Evolutionary conservation across 1,284 basidiomycete genomes (phyloP).

Genomic region (Tilletia setariae): DNA sequence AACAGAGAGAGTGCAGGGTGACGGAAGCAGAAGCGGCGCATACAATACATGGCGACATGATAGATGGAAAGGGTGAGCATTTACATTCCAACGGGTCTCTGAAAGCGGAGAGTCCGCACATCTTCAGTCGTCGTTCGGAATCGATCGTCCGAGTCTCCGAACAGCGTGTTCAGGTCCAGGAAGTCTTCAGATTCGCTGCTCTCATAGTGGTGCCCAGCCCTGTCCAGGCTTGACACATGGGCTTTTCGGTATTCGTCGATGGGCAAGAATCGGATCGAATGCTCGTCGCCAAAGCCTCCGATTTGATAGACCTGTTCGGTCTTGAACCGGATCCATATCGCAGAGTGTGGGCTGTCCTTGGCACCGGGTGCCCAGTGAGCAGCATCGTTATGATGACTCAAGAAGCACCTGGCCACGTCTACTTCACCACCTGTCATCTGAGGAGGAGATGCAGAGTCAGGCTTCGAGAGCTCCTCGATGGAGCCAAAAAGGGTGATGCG

Average conservation of each 20-base stretch:
- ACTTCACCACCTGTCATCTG: constrained; percentile 12
- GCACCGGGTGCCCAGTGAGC: constrained; percentile 42
- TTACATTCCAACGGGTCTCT: too few species aligned
- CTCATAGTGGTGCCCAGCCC: background rate
- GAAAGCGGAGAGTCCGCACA: too few species aligned
- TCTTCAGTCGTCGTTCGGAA: too few species aligned
- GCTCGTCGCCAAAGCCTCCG: constrained; percentile 53
- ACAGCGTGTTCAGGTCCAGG: too few species aligned
- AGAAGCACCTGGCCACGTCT: constrained; percentile 32
- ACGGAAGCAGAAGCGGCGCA: too few species aligned
- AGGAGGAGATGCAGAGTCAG: background rate
- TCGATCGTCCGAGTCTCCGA: too few species aligned
- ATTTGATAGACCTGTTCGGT: constrained; percentile 44
- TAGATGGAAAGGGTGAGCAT: too few species aligned
- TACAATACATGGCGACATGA: too few species aligned
- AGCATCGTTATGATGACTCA: constrained; percentile 39
- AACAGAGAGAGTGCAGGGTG: too few species aligned
- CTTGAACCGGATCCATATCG: constrained; percentile 43
- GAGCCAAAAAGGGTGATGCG: constrained; percentile 46
- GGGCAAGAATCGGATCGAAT: constrained; percentile 46
- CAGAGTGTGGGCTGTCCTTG: constrained; percentile 40
- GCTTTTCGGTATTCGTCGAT: constrained; percentile 24
- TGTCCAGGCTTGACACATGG: background rate
- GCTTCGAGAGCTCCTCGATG: constrained; percentile 29
- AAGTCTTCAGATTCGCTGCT: too few species aligned